phyloP scores from a whole-genome alignment of 345 rosid species.

The Sonneratia caseolaris region DNA sequence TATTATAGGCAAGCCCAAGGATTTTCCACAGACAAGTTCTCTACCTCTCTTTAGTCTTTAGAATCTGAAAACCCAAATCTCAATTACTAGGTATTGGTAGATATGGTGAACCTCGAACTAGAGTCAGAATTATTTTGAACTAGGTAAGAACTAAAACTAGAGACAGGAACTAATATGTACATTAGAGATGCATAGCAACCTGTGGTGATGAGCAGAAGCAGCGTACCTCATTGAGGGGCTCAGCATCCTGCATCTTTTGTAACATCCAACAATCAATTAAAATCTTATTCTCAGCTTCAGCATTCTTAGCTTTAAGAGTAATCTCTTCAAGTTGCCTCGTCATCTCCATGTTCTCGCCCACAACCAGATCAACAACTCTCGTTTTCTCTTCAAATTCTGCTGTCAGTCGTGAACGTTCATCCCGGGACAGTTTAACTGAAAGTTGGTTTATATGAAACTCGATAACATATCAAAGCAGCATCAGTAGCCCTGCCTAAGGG shows the following conservation, averaged over 20 bases:
- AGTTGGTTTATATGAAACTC: not conserved
- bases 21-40: not conserved
- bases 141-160: too few relatives aligned
- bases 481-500: not conserved
- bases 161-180: not conserved
- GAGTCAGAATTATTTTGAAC: not conserved
- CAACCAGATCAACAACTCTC: constrained; percentile 48
- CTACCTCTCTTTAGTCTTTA: not conserved
- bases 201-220: not conserved
- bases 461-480: constrained; percentile 8
- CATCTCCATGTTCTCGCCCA: constrained; percentile 51
- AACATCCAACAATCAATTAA: constrained; percentile 93
- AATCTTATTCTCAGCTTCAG: constrained; percentile 86
- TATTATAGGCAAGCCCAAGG: not conserved
- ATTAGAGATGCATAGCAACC: too few relatives aligned
- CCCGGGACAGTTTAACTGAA: constrained; percentile 29
- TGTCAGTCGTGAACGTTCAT: constrained; percentile 45
- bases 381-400: constrained; percentile 56
- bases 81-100: not conserved
- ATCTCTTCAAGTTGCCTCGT: constrained; percentile 55
- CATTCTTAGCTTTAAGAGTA: constrained; percentile 55
- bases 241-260: constrained; percentile 96
- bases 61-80: too few relatives aligned
- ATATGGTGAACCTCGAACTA: not conserved
- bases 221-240: constrained; percentile 88